Conservation (phyloP, 2,329 filamentous ascomycete species). For the Chalaropsis ovoidea region DNA sequence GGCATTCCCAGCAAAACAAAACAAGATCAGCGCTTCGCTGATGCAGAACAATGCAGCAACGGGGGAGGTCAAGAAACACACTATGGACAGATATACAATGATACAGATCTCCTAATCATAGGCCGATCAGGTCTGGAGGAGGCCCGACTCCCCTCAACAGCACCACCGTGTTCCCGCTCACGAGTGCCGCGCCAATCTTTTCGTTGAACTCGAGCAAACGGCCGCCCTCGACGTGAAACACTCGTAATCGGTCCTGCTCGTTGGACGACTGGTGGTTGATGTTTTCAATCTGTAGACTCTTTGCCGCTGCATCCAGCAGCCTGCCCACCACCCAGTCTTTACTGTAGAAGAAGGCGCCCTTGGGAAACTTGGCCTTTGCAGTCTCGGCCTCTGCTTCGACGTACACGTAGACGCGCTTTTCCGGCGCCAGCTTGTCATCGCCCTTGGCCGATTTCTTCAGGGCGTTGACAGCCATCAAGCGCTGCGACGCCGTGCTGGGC, state of each 20-base stretch:
- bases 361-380: slow-evolving; percentile 70
- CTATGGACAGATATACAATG: neutral
- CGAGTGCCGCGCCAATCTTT: slow-evolving; percentile 63
- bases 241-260: slow-evolving; percentile 68
- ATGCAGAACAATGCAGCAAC: neutral
- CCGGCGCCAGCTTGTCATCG: slow-evolving; percentile 64
- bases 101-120: slow-evolving; percentile 29
- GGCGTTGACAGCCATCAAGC: slow-evolving; percentile 59
- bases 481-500: slow-evolving; percentile 52
- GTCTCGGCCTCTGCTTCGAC: slow-evolving; percentile 86
- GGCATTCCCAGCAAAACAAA: neutral
- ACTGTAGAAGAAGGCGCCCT: slow-evolving; percentile 69
- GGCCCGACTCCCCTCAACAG: slow-evolving; percentile 74
- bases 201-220: slow-evolving; percentile 78
- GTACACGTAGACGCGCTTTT: slow-evolving; percentile 82
- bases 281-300: slow-evolving; percentile 67
- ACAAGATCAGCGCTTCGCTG: neutral
- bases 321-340: slow-evolving; percentile 84
- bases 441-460: slow-evolving; percentile 86
- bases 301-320: slow-evolving; percentile 67
- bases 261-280: slow-evolving; percentile 67
- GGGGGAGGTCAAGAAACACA: neutral
- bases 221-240: slow-evolving; percentile 90
- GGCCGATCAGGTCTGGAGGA: slow-evolving; percentile 61
- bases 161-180: slow-evolving; percentile 82